Percentiles rank a stretch among this genome's conserved stretches.
These are phyloP conservation scores for Craterostigma plantagineum DNA, from an alignment of 257 asterid species.

Conservation along the genomic window DNA sequence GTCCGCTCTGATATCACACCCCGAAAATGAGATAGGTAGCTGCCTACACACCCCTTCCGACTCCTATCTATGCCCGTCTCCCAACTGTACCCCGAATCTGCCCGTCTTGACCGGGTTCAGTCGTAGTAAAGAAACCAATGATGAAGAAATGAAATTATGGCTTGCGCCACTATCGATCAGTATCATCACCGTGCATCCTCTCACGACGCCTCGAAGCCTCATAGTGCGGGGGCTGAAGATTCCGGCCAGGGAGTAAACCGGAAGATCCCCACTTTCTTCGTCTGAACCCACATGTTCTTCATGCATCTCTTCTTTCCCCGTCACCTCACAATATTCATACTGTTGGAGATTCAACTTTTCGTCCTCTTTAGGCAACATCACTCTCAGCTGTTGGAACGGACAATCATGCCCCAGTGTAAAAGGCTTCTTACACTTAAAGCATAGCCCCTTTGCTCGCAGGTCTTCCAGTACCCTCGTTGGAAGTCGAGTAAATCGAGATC, in stretches of 20 bases:
- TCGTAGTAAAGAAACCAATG: neutral
- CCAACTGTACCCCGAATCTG: neutral
- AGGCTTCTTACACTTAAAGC: too few relatives aligned
- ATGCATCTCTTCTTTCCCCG: neutral
- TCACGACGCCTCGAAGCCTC: neutral
- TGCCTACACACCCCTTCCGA: neutral
- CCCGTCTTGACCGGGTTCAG: neutral
- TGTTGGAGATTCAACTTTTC: neutral
- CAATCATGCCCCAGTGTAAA: neutral
- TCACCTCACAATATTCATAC: neutral
- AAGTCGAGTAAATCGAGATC: too few relatives aligned
- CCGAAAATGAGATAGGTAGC: neutral
- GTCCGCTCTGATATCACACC: neutral
- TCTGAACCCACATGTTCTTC: neutral
- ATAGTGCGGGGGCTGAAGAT: neutral
- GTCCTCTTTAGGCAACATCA: neutral
- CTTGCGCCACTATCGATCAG: slow-evolving; percentile 5
- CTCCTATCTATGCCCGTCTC: neutral
- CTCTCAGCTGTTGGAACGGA: slow-evolving; percentile 1
- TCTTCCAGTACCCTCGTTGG: neutral
- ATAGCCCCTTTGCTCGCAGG: neutral
- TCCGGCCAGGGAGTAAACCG: neutral
- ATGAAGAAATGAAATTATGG: neutral
- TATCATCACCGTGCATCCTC: neutral
- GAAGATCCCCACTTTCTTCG: neutral